Base-by-base conservation (phyloP, 345 rosid species). In the Gossypium arboreum region DNA sequence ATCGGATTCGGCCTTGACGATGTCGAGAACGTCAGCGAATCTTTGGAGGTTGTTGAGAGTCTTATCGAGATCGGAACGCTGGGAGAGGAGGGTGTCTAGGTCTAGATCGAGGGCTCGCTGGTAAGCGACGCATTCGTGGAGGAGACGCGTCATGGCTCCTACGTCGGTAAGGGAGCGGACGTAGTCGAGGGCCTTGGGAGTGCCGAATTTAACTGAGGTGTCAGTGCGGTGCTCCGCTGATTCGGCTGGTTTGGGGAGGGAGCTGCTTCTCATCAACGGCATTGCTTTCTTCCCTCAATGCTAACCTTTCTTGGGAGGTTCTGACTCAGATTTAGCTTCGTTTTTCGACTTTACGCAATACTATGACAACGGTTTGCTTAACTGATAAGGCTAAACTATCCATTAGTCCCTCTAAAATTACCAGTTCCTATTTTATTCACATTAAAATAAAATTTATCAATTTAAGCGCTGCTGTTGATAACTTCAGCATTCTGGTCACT, bases 91-190 rank as follows among this genome's bases (percentile, higher is more conserved):
- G 73, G 79, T 76, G 78, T 91, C 97, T 69, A 94, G 96, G 81
- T 90, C 91, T 43, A 91, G 83, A 73, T 94, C 98, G 27, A 92
- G 82, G 51, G 86, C 86, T 0, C 98, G 93, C 72, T 92, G 98
- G 81, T 92, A 93, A n/a, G 98, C 98, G 67, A 94, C 91, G 84
- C 98, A 94, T 78, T 93, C 95, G 76, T 92, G 98, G 80, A 92
- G 98, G 73, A 94, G 94, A 2, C 98, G 92, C 59, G 98, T 94
- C 97, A 94, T 92, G 45, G 97, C 91, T 1, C 97, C 98, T 7
- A 94, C 98, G 83, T 94, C 98, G 41, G 97, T 92, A 4, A 94
- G 95, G 50, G 83, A 83, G 0, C 94, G 92, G 7, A 92, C 94
- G 69, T 82, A 83, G 34, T 81, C 88, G 12, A 88, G 73, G 9